Evolutionary conservation across 352 stramenopile species (phyloP), one percentile per base, ranked within the genome.

Genomic region (Labyrinthula sp.): DNA sequence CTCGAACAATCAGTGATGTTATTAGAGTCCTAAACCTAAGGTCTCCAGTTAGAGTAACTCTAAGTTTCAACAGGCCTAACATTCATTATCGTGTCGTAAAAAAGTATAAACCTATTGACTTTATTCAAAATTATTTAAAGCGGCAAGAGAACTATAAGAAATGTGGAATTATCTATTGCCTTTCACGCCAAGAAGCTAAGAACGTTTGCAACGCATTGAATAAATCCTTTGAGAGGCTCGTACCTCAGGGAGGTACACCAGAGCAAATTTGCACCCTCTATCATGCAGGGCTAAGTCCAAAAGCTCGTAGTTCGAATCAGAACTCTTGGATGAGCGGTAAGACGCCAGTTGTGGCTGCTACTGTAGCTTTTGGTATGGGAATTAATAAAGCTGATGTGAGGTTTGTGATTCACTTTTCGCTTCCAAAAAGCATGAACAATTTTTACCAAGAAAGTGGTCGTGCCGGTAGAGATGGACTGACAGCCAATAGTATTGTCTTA

Each of bases 381-480:
- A 96, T 98, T 43, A 85, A 98, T 67, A 96, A 95, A 59, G 68
- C 85, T 29, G 85, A 95, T 63, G 81, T 95, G 21, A 68, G 83
- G 8, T 92, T 88, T 52, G 90, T 99, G 3, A 77, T 98, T 25
- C 90, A 99, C 61, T 92, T 89, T 60, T 86, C 85, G 31, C 80
- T 96, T 67, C 84, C 89, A 12, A 95, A 94, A 49, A 92, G 75
- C 10, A 79, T 97, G n/a, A 93, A 91, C 30, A 82, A 94, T 56
- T 97, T 96, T 62, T 89, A 95, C 38, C 86, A 95, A 64, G 87
- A 97, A 64, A 83, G 73, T 9, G 89, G 89, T 3, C 66, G 89
- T 34, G 89, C 79, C 29, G 89, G 89, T 28, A 69, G 87, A 23
- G 87, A 96, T 63, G 86, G 87, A 6, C 57, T 78, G 1, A 54